phyloP scores from a whole-genome alignment of 768 basidiomycete species.

The Suillus cothurnatus region DNA sequence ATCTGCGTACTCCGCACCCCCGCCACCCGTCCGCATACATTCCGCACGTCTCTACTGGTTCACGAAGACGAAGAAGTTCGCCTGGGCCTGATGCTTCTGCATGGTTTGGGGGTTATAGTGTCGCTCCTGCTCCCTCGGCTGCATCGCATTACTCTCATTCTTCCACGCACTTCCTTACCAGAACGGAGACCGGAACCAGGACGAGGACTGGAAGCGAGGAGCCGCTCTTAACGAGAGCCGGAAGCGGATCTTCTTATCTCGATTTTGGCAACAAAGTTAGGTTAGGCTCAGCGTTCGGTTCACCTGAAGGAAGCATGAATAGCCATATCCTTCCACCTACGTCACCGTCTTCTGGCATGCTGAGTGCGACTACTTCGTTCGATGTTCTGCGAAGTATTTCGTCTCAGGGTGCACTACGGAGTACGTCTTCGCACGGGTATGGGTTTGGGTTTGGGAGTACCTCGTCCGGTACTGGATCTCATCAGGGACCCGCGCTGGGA shows the following conservation, averaged over 20 bases:
- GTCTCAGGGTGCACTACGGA: constrained; percentile 32
- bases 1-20: constrained; percentile 11
- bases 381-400: constrained; percentile 32
- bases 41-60: not conserved
- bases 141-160: constrained; percentile 30
- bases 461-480: constrained; percentile 21
- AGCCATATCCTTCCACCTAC: constrained; percentile 17
- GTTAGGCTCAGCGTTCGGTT: constrained; percentile 35
- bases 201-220: constrained; percentile 35
- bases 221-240: constrained; percentile 18
- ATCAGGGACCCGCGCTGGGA: not conserved
- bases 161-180: constrained; percentile 12
- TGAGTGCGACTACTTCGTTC: constrained; percentile 29
- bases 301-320: constrained; percentile 22
- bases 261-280: constrained; percentile 15
- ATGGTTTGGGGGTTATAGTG: constrained; percentile 28
- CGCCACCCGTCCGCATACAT: constrained; percentile 33
- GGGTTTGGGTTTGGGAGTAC: constrained; percentile 22
- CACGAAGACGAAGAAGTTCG: constrained; percentile 26
- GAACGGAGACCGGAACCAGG: constrained; percentile 29
- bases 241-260: constrained; percentile 6
- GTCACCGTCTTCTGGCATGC: constrained; percentile 17
- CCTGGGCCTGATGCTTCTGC: constrained; percentile 30
- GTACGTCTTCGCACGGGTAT: constrained; percentile 20
- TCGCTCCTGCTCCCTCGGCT: constrained; percentile 28